Conservation (phyloP, 345 rosid species). For the Hypericum perforatum region DNA sequence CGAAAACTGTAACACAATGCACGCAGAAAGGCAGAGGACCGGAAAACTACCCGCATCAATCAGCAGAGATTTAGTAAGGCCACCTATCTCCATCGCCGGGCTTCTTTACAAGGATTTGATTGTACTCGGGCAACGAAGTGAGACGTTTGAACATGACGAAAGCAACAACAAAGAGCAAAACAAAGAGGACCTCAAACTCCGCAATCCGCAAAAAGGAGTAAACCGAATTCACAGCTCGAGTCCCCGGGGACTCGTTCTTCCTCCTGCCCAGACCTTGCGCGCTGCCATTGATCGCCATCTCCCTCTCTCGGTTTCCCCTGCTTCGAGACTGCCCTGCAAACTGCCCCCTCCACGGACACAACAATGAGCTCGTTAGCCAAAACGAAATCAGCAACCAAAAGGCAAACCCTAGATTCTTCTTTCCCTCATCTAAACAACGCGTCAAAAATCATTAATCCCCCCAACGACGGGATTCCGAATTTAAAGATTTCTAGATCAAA, state of each 20-base stretch:
- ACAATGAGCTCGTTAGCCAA: too few species aligned
- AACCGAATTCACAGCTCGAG: slow-evolving; percentile 28
- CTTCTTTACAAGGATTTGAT: slow-evolving; percentile 58
- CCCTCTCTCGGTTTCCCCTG: background rate
- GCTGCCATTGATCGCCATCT: background rate
- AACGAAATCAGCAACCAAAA: too few species aligned
- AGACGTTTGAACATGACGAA: slow-evolving; percentile 63
- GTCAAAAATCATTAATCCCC: too few species aligned
- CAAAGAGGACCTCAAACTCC: slow-evolving; percentile 61
- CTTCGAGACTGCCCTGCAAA: too few species aligned
- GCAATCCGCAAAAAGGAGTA: slow-evolving; percentile 32
- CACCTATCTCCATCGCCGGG: slow-evolving; percentile 43
- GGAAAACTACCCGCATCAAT: background rate
- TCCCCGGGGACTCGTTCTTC: slow-evolving; percentile 32
- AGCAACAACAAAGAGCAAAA: slow-evolving; percentile 46
- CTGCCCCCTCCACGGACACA: too few species aligned
- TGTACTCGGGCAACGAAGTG: slow-evolving; percentile 38
- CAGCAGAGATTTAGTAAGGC: slow-evolving; percentile 26
- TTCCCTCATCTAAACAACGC: too few species aligned
- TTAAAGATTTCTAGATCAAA: too few species aligned
- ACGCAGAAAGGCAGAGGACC: too few species aligned
- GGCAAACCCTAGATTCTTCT: too few species aligned
- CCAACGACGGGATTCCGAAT: too few species aligned
- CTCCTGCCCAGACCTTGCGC: slow-evolving; percentile 19
- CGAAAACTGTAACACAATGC: too few species aligned